Evolutionary conservation across 1,139 yeast species (phyloP).

Genomic region (Blastobotrys indianensis): DNA sequence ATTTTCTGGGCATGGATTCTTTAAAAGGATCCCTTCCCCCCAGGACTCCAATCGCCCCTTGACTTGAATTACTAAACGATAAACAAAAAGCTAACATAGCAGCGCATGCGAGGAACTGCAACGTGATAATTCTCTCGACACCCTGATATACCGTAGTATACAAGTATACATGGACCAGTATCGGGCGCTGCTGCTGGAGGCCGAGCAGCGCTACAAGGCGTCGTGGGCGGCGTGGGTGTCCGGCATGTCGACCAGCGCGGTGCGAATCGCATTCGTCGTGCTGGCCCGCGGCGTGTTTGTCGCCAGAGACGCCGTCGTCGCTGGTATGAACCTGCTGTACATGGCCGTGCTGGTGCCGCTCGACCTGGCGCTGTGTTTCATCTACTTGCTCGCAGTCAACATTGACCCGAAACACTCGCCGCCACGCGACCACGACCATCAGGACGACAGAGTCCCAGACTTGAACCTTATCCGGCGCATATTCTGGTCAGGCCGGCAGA

Average conservation of each 20-base stretch:
- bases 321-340: conserved; percentile 14
- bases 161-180: conserved; percentile 17
- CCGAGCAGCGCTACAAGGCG: conserved; percentile 17
- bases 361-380: conserved; percentile 17
- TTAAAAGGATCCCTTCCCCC: too few relatives aligned
- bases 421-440: conserved; percentile 7
- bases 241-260: conserved; percentile 6
- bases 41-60: neutral
- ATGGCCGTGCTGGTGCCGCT: conserved; percentile 20
- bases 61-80: neutral
- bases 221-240: conserved; percentile 16
- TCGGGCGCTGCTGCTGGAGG: conserved; percentile 19
- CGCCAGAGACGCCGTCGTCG: conserved; percentile 17
- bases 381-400: conserved; percentile 16
- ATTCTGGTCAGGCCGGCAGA: conserved; percentile 23
- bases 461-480: conserved; percentile 19
- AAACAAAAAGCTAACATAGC: too few relatives aligned
- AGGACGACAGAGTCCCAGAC: conserved; percentile 12
- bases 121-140: too few relatives aligned
- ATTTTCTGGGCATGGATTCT: too few relatives aligned
- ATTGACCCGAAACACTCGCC: conserved; percentile 3
- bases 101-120: neutral
- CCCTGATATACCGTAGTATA: too few relatives aligned
- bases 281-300: conserved; percentile 19
- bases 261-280: conserved; percentile 15